Evolutionary conservation across 2,329 filamentous ascomycete species (phyloP), one percentile per base, ranked within the genome.

Genomic region (Emergomyces pasteurianus): DNA sequence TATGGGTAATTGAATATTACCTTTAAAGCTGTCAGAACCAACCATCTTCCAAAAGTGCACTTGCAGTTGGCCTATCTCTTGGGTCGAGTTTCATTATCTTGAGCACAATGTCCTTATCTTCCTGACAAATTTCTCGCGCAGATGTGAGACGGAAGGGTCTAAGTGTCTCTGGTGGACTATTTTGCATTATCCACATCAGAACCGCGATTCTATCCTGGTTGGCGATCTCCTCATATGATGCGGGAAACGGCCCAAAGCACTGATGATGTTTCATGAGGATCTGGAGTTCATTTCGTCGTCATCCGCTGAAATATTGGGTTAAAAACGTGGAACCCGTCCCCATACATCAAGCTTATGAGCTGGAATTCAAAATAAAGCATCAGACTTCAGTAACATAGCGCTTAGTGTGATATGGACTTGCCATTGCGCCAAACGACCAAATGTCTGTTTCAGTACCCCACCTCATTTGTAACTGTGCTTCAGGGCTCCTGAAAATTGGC

Each of bases 41-140:
- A n/a, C n/a, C n/a, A 58, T 58, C 56, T 12, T 47, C 26, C 40
- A 58, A 47, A 31, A 58, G 56, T 36, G 47, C 5, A n/a, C n/a
- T 6, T 12, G 54, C 34, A 34, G 73, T 75, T 8, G 74, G 75
- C 46, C 75, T 67, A 62, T 78, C 75, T 61, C 75, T 70, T 53
- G 72, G 74, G 63, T 79, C 74, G 6, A 79, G 67, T 63, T 72
- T 77, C 75, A 79, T 77, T 31, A 78, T 74, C 63, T 70, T 77
- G 1, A 66, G 54, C 16, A 78, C 62, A 63, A 78, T 77, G 18
- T 58, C 61, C 53, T 70, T 72, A 59, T 75, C 71, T 50, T 68
- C 63, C 40, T 67, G 60, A 3, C 63, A 66, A 26, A 75, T 67
- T 60, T 75, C 73, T 53, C 57, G 49, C 18, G 66, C 65, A 58